These are phyloP conservation scores for Phytopythium boreale DNA, from an alignment of 352 stramenopile genomes.

Conservation along the genomic window DNA sequence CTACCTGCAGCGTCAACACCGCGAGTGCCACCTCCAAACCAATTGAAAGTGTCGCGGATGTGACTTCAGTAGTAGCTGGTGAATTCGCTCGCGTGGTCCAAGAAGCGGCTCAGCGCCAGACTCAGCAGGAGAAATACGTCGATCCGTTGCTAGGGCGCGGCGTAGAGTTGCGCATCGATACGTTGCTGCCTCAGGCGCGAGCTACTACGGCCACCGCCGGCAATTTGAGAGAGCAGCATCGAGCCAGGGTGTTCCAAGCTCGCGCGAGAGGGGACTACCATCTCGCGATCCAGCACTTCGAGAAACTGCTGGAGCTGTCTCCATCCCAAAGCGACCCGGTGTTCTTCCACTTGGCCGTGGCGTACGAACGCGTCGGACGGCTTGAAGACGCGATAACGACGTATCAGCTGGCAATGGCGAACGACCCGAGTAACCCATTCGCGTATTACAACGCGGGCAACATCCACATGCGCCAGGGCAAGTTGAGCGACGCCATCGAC, in stretches of 20 bases:
- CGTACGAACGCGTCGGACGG: constrained; percentile 42
- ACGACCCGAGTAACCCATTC: constrained; percentile 27
- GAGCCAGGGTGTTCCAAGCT: constrained; percentile 40
- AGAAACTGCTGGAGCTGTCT: constrained; percentile 20
- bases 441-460: constrained; percentile 59
- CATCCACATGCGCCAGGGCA: constrained; percentile 37
- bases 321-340: constrained; percentile 12
- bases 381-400: constrained; percentile 22
- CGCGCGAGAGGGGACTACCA: constrained; percentile 44
- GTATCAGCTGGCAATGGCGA: constrained; percentile 33
- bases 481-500: constrained; percentile 34
- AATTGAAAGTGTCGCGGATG: not conserved
- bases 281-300: constrained; percentile 35
- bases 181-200: constrained; percentile 18
- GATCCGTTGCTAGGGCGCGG: constrained; percentile 41
- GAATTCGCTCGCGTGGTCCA: constrained; percentile 23
- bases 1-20: not conserved
- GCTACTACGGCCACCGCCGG: constrained; percentile 28
- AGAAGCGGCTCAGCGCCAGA: constrained; percentile 38
- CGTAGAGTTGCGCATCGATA: constrained; percentile 33
- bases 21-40: not conserved
- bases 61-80: not conserved
- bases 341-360: constrained; percentile 47
- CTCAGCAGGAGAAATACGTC: constrained; percentile 39
- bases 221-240: constrained; percentile 36